Conservation (phyloP, 2,329 filamentous ascomycete genomes). For the Colletotrichum karsti region DNA sequence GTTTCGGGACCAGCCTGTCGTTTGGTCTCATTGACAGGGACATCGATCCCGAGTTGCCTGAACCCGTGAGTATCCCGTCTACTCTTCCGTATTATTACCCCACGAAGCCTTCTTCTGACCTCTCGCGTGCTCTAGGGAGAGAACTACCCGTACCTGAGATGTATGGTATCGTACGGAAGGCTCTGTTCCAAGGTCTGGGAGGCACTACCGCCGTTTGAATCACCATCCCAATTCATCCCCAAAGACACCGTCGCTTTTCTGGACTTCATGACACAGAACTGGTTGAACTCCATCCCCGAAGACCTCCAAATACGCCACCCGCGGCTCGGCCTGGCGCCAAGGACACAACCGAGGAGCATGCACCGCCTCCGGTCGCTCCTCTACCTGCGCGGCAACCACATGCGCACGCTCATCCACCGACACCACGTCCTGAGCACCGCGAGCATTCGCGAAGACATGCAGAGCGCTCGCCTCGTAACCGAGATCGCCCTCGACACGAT, state of each 20-base stretch:
- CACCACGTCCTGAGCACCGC: constrained; percentile 48
- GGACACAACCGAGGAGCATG: constrained; percentile 43
- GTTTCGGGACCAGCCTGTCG: constrained; percentile 58
- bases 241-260: constrained; percentile 48
- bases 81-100: not conserved
- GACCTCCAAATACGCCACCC: constrained; percentile 48
- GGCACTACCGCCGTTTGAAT: constrained; percentile 47
- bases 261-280: constrained; percentile 52
- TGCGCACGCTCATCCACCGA: constrained; percentile 52
- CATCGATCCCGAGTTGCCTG: constrained; percentile 56
- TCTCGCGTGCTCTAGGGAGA: constrained; percentile 33
- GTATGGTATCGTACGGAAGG: constrained; percentile 56
- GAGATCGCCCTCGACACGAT: constrained; percentile 43
- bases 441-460: constrained; percentile 43
- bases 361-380: constrained; percentile 51
- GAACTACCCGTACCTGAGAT: constrained; percentile 50
- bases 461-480: constrained; percentile 48
- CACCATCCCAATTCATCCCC: constrained; percentile 39
- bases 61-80: constrained; percentile 41
- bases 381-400: constrained; percentile 54
- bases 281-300: constrained; percentile 53
- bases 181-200: constrained; percentile 57
- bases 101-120: not conserved
- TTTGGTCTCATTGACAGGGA: constrained; percentile 58
- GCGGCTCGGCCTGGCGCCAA: constrained; percentile 41